Evolutionary conservation across 495 filamentous ascomycete species (phyloP).

Genomic region (Tuber indicum): DNA sequence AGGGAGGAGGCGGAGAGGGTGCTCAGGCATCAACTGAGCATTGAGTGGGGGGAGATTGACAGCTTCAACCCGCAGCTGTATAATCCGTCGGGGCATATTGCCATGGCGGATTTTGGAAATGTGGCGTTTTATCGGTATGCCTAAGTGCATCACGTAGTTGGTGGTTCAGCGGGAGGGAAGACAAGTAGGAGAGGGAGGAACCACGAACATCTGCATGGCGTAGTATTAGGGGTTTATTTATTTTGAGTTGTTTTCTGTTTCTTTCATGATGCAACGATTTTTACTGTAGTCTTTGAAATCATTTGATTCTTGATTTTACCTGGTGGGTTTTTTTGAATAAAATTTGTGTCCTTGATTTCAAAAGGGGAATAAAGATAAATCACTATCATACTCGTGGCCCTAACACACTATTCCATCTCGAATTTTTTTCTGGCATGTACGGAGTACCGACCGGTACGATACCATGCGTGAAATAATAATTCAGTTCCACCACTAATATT

Average conservation of each 20-base stretch:
- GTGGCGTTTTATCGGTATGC: constrained; percentile 41
- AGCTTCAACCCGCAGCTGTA: constrained; percentile 17
- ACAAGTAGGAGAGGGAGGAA: not conserved
- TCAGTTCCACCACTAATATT: not conserved
- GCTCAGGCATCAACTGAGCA: constrained; percentile 13
- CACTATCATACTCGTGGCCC: not conserved
- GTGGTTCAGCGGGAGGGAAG: not conserved
- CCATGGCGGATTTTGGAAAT: constrained; percentile 41
- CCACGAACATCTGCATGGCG: not conserved
- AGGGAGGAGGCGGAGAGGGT: constrained; percentile 13
- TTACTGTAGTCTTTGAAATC: not conserved
- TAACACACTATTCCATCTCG: not conserved
- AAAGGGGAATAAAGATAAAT: not conserved
- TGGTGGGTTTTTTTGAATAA: not conserved
- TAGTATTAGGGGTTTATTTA: not conserved
- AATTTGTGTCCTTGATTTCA: not conserved
- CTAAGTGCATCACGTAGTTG: not conserved
- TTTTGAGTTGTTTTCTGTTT: not conserved
- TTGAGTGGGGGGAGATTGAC: constrained; percentile 23
- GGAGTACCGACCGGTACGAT: too few relatives aligned
- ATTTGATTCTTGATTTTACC: not conserved
- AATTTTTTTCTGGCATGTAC: too few relatives aligned
- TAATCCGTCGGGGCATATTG: constrained; percentile 38
- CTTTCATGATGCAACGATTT: not conserved
- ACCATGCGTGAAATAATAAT: not conserved